Base-by-base conservation (phyloP, 2,329 filamentous ascomycete genomes). In the Nemania serpens region DNA sequence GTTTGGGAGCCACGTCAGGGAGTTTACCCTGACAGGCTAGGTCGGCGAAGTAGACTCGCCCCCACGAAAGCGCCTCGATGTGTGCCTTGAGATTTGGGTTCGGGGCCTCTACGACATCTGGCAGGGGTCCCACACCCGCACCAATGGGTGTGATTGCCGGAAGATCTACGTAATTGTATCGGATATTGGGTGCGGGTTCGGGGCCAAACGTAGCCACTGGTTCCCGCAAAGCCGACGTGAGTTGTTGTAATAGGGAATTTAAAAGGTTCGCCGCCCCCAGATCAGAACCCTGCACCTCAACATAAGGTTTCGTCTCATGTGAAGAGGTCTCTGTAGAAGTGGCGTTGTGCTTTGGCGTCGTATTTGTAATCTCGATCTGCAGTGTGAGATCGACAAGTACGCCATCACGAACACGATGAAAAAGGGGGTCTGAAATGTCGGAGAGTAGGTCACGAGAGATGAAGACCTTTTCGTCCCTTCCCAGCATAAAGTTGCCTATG, bases 391-490 rank as follows among this genome's bases (percentile, higher is more conserved):
- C 91, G 52, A 96, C 80, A 64, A 88, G 83, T 58, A 90, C 82
- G 3, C 85, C 76, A 69, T 97, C 91, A 48, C 90, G 86, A 25
- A 93, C 81, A 29, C 91, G 85, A 10, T 88, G 90, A 74, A 97
- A 97, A 59, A 93, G 88, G 13, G 93, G 91, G 75, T 97, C 94
- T 20, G 86, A 85, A 37, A 93, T 84, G 66, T 91, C 88, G 59
- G 89, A 86, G 29, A 92, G 87, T 25, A 94, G 84, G 59, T 92
- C 87, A 22, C 90, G 86, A 48, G 89, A 84, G 65, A 98, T 84
- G 72, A 91, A 91, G 18, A 97, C 87, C 65, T 89, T 91, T 75
- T 98, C 94, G 71, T 98, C 92, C 49, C 90, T 88, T 3, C 94
- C 94, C 3, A 99, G 81, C 1, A 90, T 85, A 42, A 93, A 84